Evolutionary conservation across 768 basidiomycete species (phyloP).

Genomic region (Clitopilus passeckerianus): DNA sequence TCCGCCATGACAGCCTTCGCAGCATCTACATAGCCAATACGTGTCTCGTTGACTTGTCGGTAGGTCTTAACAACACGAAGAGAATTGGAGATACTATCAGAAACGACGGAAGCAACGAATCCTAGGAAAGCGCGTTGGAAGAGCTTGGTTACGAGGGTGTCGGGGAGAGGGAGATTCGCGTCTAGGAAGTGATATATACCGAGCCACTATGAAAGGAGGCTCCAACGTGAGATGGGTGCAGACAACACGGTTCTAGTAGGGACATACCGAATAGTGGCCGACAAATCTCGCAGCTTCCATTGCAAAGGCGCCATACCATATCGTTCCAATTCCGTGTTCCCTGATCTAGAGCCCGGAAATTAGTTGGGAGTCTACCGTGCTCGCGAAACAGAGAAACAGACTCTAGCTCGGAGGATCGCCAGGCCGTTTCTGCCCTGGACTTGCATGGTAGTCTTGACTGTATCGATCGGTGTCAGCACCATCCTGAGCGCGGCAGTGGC

Average conservation of each 20-base stretch:
- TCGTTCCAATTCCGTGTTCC: constrained; percentile 65
- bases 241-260: background rate
- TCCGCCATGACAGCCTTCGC: constrained; percentile 68
- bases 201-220: constrained; percentile 56
- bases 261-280: constrained; percentile 77
- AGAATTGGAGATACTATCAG: constrained; percentile 85
- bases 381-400: constrained; percentile 22
- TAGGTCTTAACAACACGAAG: constrained; percentile 94
- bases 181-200: constrained; percentile 80
- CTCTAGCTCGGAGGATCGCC: constrained; percentile 59
- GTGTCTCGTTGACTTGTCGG: constrained; percentile 81
- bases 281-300: constrained; percentile 94
- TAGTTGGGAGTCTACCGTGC: background rate
- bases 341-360: constrained; percentile 42
- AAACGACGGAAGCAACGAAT: constrained; percentile 79
- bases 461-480: constrained; percentile 90
- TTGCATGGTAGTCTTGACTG: constrained; percentile 93
- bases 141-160: constrained; percentile 55
- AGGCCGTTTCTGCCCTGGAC: constrained; percentile 77
- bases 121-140: constrained; percentile 88
- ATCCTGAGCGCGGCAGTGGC: constrained; percentile 86
- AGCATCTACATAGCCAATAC: constrained; percentile 75
- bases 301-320: constrained; percentile 91
- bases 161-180: constrained; percentile 50
- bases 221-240: background rate